phyloP scores from a whole-genome alignment of 441 rosid genomes.

The Macaranga tanarius region DNA sequence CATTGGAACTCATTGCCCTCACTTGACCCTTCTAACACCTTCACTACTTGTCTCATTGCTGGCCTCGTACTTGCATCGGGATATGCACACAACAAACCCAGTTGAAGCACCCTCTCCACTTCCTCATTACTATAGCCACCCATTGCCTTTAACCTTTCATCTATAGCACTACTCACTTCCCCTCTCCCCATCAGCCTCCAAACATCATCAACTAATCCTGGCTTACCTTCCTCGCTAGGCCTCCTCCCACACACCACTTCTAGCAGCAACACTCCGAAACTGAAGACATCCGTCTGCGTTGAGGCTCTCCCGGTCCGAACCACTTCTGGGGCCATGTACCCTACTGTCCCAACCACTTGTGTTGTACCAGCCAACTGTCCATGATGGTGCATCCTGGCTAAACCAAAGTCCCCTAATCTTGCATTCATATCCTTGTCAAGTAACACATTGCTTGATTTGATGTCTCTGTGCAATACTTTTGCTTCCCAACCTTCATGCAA shows the following conservation, averaged over 20 bases:
- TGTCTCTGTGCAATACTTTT: conserved; percentile 67
- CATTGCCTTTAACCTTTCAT: conserved; percentile 32
- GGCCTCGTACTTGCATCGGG: conserved; percentile 57
- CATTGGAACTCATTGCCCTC: conserved; percentile 25
- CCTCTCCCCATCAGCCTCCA: conserved; percentile 52
- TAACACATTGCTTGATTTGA: conserved; percentile 74
- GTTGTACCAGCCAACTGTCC: conserved; percentile 55
- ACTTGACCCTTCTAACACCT: conserved; percentile 47
- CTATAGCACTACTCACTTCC: conserved; percentile 37
- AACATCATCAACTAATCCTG: conserved; percentile 51
- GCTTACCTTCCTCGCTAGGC: conserved; percentile 62
- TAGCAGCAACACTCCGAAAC: conserved; percentile 55
- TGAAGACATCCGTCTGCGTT: conserved; percentile 54
- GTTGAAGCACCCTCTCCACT: conserved; percentile 47
- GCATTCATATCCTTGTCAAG: conserved; percentile 72
- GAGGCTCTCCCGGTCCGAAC: conserved; percentile 61
- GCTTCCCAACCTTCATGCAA: conserved; percentile 80
- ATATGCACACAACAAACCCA: conserved; percentile 65
- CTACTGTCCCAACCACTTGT: conserved; percentile 63
- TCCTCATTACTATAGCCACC: conserved; percentile 38
- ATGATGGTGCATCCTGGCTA: conserved; percentile 64
- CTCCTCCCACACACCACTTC: conserved; percentile 78
- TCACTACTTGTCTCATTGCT: conserved; percentile 68
- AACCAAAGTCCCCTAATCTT: conserved; percentile 65
- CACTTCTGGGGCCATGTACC: conserved; percentile 72